Conservation (phyloP, 2,329 filamentous ascomycete genomes). For the Cladosporium sp. region DNA sequence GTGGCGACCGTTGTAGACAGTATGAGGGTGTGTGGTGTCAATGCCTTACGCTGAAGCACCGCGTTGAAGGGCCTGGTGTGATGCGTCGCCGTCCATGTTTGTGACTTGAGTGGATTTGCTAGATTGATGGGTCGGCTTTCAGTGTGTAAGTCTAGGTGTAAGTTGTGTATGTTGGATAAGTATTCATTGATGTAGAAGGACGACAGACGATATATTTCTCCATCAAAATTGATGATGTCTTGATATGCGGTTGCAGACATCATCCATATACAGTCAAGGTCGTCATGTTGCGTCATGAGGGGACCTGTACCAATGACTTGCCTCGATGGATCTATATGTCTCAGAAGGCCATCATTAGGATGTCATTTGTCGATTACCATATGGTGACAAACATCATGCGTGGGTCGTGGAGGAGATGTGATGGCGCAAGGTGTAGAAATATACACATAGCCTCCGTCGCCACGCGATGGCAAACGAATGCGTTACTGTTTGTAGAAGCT, state of each 20-base stretch:
- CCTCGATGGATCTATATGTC: neutral
- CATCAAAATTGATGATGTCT: neutral
- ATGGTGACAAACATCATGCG: too few species aligned
- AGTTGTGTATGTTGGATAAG: neutral
- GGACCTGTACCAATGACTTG: neutral
- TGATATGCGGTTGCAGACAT: neutral
- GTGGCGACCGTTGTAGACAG: too few species aligned
- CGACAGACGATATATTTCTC: neutral
- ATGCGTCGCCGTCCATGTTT: constrained; percentile 26
- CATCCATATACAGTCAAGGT: constrained; percentile 1
- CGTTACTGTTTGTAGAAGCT: too few species aligned
- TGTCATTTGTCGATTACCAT: too few species aligned
- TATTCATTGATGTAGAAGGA: too few species aligned
- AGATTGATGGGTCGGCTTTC: neutral
- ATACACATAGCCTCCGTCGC: too few species aligned
- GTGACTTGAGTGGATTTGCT: neutral
- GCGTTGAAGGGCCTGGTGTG: constrained; percentile 22
- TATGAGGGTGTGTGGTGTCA: too few species aligned
- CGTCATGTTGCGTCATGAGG: constrained; percentile 18
- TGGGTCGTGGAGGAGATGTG: too few species aligned
- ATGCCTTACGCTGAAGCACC: constrained; percentile 22
- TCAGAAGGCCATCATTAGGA: neutral
- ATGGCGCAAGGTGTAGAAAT: too few species aligned
- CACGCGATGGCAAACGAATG: too few species aligned
- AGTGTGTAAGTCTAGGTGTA: neutral